Conservation (phyloP, 2,329 filamentous ascomycete species). For the Salinomyces thailandicus region DNA sequence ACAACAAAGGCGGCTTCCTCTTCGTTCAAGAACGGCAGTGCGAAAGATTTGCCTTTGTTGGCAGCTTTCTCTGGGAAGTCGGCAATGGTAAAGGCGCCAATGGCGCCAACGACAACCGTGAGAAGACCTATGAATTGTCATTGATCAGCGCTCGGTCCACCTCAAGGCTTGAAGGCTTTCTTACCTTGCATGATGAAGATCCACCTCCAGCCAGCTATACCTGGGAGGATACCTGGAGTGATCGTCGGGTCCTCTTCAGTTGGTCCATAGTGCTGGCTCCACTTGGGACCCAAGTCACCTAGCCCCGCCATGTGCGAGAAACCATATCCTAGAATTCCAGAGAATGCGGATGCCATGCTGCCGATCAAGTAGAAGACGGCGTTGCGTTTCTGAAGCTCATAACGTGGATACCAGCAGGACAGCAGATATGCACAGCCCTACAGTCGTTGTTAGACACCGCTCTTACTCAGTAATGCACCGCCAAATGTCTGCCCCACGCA, state of each 20-base stretch:
- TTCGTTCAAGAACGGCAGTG: conserved; percentile 35
- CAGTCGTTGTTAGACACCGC: neutral
- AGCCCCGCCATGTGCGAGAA: conserved; percentile 38
- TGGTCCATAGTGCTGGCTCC: conserved; percentile 25
- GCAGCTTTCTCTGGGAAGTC: conserved; percentile 35
- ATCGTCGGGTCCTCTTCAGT: conserved; percentile 19
- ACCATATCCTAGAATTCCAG: conserved; percentile 34
- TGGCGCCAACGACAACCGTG: conserved; percentile 31
- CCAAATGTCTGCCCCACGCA: neutral
- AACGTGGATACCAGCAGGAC: conserved; percentile 45
- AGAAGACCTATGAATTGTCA: no score
- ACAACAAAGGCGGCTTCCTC: conserved; percentile 41
- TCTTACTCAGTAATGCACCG: neutral
- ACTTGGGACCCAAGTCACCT: conserved; percentile 22
- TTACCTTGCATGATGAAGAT: conserved; percentile 27
- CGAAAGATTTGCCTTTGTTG: conserved; percentile 24
- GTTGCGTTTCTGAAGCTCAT: conserved; percentile 30
- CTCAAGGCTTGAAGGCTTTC: no score
- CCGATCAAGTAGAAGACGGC: conserved; percentile 42
- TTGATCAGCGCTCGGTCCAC: no score
- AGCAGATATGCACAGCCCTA: conserved; percentile 53
- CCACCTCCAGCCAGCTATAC: conserved; percentile 36
- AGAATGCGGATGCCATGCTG: conserved; percentile 37
- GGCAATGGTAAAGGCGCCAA: conserved; percentile 34
- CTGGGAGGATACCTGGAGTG: conserved; percentile 20